These are phyloP conservation scores for Hypoxylon sp. DNA, from an alignment of 2,329 filamentous ascomycete genomes.

Conservation along the genomic window DNA sequence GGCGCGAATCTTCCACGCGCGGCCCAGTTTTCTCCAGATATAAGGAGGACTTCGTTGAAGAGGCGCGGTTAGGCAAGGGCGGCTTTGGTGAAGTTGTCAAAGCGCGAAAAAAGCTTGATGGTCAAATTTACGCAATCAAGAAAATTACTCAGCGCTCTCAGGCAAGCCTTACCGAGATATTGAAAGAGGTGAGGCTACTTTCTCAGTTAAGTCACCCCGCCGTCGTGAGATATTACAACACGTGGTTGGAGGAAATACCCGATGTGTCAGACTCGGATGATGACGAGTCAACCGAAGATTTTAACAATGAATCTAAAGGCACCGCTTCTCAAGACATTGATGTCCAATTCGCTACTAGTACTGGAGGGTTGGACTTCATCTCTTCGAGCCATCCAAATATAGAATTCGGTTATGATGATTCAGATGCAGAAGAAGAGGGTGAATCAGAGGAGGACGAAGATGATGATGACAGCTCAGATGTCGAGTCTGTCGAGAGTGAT, in stretches of 20 bases:
- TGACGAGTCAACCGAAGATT: constrained; percentile 67
- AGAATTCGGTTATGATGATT: constrained; percentile 79
- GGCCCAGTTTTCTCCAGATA: constrained; percentile 78
- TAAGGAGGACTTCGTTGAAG: constrained; percentile 89
- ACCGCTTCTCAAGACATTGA: constrained; percentile 59
- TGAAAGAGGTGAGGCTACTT: constrained; percentile 88
- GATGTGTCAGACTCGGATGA: constrained; percentile 70
- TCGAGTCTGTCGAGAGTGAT: constrained; percentile 59
- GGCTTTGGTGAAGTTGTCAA: constrained; percentile 98
- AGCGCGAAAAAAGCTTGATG: constrained; percentile 93
- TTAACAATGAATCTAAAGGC: constrained; percentile 56
- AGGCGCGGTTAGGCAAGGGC: constrained; percentile 89
- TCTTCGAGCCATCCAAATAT: constrained; percentile 85
- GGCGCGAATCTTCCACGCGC: constrained; percentile 73
- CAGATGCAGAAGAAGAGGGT: constrained; percentile 57
- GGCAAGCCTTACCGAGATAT: constrained; percentile 82
- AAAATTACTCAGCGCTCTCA: constrained; percentile 90
- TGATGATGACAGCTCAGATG: constrained; percentile 62
- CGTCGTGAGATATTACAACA: constrained; percentile 91
- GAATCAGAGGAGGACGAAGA: constrained; percentile 58
- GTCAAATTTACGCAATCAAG: constrained; percentile 95
- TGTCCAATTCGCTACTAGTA: constrained; percentile 78
- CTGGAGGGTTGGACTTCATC: constrained; percentile 91
- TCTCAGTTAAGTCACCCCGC: constrained; percentile 93
- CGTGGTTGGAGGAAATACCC: constrained; percentile 86